Evolutionary conservation across 2,329 filamentous ascomycete species (phyloP).

Genomic region (Penicillium sp.): DNA sequence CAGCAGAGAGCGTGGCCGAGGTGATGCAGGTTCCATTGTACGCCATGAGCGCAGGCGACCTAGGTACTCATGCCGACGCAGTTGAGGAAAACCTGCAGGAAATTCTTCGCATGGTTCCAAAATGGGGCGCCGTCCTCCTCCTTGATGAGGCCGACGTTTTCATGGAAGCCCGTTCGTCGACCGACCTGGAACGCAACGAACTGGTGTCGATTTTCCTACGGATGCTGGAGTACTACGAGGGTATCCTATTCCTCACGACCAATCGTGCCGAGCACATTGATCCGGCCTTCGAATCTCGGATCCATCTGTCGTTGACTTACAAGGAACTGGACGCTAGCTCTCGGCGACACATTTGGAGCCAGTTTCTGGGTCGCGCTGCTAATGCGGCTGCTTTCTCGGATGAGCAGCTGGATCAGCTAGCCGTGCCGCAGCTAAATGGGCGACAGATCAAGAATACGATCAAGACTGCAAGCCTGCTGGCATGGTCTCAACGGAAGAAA

Average conservation of each 20-base stretch:
- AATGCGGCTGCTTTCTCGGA: slow-evolving; percentile 28
- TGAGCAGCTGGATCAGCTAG: slow-evolving; percentile 34
- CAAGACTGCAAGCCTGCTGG: slow-evolving; percentile 51
- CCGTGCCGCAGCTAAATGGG: slow-evolving; percentile 37
- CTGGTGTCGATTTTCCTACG: slow-evolving; percentile 50
- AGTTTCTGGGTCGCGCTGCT: slow-evolving; percentile 46
- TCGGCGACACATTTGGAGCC: slow-evolving; percentile 52
- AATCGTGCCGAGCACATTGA: slow-evolving; percentile 59
- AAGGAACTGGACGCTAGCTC: slow-evolving; percentile 45
- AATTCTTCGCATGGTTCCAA: slow-evolving; percentile 56
- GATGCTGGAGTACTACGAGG: slow-evolving; percentile 42
- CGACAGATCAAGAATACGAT: slow-evolving; percentile 55
- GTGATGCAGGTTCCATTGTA: slow-evolving; percentile 59
- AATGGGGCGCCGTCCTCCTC: slow-evolving; percentile 60
- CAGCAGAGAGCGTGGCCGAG: slow-evolving; percentile 58
- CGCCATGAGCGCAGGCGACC: slow-evolving; percentile 56
- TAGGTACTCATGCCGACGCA: slow-evolving; percentile 51
- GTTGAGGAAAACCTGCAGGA: slow-evolving; percentile 55
- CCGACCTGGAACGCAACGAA: slow-evolving; percentile 54
- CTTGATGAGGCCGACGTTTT: slow-evolving; percentile 55
- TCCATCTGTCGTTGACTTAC: slow-evolving; percentile 50
- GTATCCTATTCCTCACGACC: slow-evolving; percentile 58
- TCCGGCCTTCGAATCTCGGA: slow-evolving; percentile 57
- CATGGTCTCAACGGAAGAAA: slow-evolving; percentile 30
- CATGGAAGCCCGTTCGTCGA: slow-evolving; percentile 43